Evolutionary conservation across 2,329 filamentous ascomycete species (phyloP), one percentile per base, ranked within the genome.

Genomic region (Fusarium zealandicum): DNA sequence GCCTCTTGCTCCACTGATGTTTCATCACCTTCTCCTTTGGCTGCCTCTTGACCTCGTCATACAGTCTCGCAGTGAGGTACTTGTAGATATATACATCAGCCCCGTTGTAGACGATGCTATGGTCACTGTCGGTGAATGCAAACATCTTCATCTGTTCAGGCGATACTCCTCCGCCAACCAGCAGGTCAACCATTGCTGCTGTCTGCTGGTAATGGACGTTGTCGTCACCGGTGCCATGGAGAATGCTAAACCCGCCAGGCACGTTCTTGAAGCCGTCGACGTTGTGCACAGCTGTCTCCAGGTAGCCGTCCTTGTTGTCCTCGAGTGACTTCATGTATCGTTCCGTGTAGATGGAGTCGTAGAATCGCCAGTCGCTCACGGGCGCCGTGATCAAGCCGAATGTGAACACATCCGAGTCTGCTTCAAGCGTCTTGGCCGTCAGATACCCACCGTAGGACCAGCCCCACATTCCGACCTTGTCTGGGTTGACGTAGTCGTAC

Each of bases 201-300:
- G 81, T 66, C 57, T 90, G 84, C 72, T 90, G 86, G 68, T 87
- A 89, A 66, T 90, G 87, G 12, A 90, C 87, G 44, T 90, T 90
- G 63, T 90, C 87, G 58, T 90, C 87, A 0, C 85, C 86, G 0
- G 84, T 83, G 0, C 87, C 87, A 65, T 90, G 87, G 55, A 86
- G 80, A 36, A 90, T 77, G 5, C 85, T 74, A 57, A 88, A 83
- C 2, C 81, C 79, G 4, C 87, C 87, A 0, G 75, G 75, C 8
- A 87, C 78, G 45, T 81, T 81, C 73, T 83, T 83, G 77, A 90
- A 90, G 0, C 87, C 87, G 0, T 75, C 75, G 0, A 78, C 70
- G 4, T 83, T 77, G 52, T 80, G 79, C 2, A 90, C 84, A 0
- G 85, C 85, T 0, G 83, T 83, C 44, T 77, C 75, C 51, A 81